Percentiles rank a stretch among this genome's conserved stretches.
Conservation (phyloP, 176 grass and related monocot species). For the Microstegium vimineum region DNA sequence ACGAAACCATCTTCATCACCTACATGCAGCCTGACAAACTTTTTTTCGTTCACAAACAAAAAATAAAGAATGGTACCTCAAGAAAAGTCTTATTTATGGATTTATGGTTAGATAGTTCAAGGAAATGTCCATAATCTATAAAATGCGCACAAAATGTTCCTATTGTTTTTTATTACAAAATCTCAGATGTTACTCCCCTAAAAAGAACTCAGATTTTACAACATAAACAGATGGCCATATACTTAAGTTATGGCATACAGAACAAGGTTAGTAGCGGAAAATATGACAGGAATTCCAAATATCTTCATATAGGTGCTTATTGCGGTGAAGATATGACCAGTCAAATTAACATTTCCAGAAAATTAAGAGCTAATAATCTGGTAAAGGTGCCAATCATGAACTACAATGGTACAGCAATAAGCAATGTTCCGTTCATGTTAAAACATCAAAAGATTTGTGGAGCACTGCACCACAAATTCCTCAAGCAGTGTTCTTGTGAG, state of each 20-base stretch:
- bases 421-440: conserved; percentile 42
- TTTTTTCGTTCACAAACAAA: not conserved
- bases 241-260: not conserved
- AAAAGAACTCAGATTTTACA: not conserved
- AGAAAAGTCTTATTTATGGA: not conserved
- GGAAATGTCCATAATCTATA: not conserved
- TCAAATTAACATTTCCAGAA: conserved; percentile 8
- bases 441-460: conserved; percentile 81
- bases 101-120: not conserved
- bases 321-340: no score
- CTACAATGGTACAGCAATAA: conserved; percentile 20
- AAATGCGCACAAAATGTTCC: not conserved
- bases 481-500: conserved; percentile 73
- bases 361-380: not conserved
- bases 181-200: not conserved
- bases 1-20: not conserved
- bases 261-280: not conserved
- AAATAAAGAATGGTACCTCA: not conserved
- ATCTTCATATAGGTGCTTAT: not conserved
- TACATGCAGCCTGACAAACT: not conserved
- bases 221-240: not conserved
- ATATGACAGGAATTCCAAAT: not conserved
- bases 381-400: not conserved
- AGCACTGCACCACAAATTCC: conserved; percentile 63
- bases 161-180: not conserved